These are phyloP conservation scores for Hebeloma cylindrosporum DNA, from an alignment of 768 basidiomycete species.

Conservation along the genomic window DNA sequence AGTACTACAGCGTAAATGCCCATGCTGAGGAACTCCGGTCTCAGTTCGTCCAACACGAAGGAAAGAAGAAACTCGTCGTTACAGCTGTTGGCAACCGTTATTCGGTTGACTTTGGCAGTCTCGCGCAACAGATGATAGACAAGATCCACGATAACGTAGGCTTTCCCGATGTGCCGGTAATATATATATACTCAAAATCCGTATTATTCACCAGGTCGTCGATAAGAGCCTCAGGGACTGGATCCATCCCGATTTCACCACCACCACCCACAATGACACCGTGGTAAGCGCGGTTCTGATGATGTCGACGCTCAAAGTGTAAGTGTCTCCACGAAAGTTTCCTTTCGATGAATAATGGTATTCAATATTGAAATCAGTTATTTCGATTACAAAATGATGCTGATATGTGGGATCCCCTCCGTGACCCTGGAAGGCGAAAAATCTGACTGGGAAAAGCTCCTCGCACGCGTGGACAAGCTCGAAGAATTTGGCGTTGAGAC, in stretches of 20 bases:
- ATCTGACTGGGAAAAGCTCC: constrained; percentile 23
- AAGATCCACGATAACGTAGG: constrained; percentile 25
- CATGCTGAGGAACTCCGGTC: constrained; percentile 34
- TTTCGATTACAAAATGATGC: constrained; percentile 14
- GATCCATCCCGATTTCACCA: constrained; percentile 19
- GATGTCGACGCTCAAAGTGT: constrained; percentile 19
- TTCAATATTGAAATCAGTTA: constrained; percentile 8
- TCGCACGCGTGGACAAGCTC: constrained; percentile 21
- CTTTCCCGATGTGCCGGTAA: neutral
- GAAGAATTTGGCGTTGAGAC: constrained; percentile 16
- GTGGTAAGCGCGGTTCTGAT: constrained; percentile 19
- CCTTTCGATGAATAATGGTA: neutral
- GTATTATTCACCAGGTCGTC: constrained; percentile 11
- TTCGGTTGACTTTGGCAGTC: constrained; percentile 31
- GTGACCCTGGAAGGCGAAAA: constrained; percentile 24
- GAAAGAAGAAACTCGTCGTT: constrained; percentile 31
- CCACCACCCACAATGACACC: constrained; percentile 19
- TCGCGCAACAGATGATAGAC: constrained; percentile 26
- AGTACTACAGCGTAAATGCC: constrained; percentile 27
- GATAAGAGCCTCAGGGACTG: constrained; percentile 17
- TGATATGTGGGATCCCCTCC: constrained; percentile 23
- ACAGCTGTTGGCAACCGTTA: constrained; percentile 15
- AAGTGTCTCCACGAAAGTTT: neutral
- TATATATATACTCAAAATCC: no score
- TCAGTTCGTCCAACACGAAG: constrained; percentile 29